phyloP scores from a whole-genome alignment of 2,329 filamentous ascomycete species.

The Microcera coccophila region DNA sequence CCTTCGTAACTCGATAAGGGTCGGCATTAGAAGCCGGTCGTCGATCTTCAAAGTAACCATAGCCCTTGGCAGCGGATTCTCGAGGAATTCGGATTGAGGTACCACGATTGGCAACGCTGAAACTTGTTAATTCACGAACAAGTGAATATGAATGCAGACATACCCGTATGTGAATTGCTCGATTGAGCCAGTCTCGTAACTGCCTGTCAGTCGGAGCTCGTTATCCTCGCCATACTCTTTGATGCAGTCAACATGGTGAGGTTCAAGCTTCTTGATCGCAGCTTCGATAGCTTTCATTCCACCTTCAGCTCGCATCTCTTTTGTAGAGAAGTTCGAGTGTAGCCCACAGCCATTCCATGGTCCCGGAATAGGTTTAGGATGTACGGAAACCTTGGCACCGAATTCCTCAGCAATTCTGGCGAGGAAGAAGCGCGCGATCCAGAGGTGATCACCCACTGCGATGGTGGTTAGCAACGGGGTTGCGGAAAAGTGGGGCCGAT shows the following conservation, averaged over 20 bases:
- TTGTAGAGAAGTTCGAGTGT: slow-evolving; percentile 89
- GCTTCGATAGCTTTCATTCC: slow-evolving; percentile 95
- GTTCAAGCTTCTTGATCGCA: slow-evolving; percentile 77
- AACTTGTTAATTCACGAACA: background rate
- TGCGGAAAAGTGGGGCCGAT: background rate
- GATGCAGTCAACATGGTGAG: slow-evolving; percentile 78
- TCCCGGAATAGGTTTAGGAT: slow-evolving; percentile 92
- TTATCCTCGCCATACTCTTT: slow-evolving; percentile 95
- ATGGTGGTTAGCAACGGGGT: slow-evolving; percentile 24
- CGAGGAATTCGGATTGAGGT: slow-evolving; percentile 90
- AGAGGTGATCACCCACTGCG: slow-evolving; percentile 89
- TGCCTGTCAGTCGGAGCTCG: slow-evolving; percentile 86
- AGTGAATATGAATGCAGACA: background rate
- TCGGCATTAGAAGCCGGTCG: slow-evolving; percentile 81
- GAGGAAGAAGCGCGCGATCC: slow-evolving; percentile 79
- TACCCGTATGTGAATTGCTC: slow-evolving; percentile 80
- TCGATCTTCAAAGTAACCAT: slow-evolving; percentile 90
- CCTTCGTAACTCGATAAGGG: slow-evolving; percentile 77
- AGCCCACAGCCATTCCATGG: slow-evolving; percentile 94
- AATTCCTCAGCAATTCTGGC: slow-evolving; percentile 93
- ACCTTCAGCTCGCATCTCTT: slow-evolving; percentile 82
- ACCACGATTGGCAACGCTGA: slow-evolving; percentile 88
- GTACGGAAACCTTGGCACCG: slow-evolving; percentile 89
- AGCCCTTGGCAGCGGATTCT: slow-evolving; percentile 78
- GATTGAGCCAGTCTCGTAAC: slow-evolving; percentile 90